A percentile compares a stretch with the other conserved stretches of the same genome.
Conservation (phyloP, 2,329 filamentous ascomycete genomes). For the Xylariaceae sp. region DNA sequence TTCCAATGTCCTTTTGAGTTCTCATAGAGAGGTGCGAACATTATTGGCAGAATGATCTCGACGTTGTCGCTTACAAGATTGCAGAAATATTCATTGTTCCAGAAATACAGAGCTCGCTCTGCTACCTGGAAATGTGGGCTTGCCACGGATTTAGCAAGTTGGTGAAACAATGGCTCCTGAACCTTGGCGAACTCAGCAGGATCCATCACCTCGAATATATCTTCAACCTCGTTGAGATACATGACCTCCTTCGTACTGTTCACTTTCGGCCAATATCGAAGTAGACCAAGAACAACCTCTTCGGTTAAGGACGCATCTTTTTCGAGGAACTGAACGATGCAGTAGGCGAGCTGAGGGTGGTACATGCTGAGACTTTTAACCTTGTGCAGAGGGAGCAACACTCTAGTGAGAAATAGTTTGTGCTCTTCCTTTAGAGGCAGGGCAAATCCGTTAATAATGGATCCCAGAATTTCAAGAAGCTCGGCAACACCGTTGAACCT, state of each 20-base stretch:
- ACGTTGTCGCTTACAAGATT: conserved; percentile 99
- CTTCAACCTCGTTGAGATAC: conserved; percentile 98
- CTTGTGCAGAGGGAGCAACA: conserved; percentile 92
- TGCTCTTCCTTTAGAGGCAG: conserved; percentile 97
- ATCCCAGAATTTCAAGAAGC: conserved; percentile 92
- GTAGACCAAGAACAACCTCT: conserved; percentile 91
- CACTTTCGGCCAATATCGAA: conserved; percentile 98
- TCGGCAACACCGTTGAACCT: conserved; percentile 98
- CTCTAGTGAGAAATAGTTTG: conserved; percentile 94
- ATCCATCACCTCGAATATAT: conserved; percentile 99
- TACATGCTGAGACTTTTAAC: conserved; percentile 99
- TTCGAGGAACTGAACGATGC: conserved; percentile 97
- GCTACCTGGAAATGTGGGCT: conserved; percentile 99
- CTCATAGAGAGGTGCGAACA: conserved; percentile 98
- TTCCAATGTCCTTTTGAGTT: conserved; percentile 99
- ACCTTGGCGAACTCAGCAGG: conserved; percentile 98
- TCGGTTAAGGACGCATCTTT: conserved; percentile 97
- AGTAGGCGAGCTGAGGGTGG: conserved; percentile 96
- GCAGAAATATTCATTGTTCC: conserved; percentile 99
- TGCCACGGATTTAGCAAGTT: conserved; percentile 95
- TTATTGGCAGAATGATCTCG: conserved; percentile 96
- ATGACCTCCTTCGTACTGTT: conserved; percentile 99
- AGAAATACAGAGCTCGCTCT: conserved; percentile 96
- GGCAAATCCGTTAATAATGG: conserved; percentile 98
- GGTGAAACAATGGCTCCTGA: conserved; percentile 95